These are phyloP conservation scores for Neospermospora avenae DNA, from an alignment of 2,329 filamentous ascomycete genomes.

Conservation along the genomic window DNA sequence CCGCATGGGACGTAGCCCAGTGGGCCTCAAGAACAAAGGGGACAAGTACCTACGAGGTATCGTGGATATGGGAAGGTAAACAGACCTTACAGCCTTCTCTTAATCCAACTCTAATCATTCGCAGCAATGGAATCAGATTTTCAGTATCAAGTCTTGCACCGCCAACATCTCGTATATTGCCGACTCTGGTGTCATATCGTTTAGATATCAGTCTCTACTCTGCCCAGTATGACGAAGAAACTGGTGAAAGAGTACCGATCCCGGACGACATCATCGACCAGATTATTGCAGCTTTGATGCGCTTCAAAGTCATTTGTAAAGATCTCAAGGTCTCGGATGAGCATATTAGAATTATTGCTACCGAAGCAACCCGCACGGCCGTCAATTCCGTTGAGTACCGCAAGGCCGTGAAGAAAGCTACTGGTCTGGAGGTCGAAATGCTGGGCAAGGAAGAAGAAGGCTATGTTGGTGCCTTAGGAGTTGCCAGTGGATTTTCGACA, in stretches of 20 bases:
- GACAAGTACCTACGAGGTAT: conserved; percentile 31
- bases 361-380: conserved; percentile 62
- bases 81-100: background rate
- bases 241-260: conserved; percentile 48
- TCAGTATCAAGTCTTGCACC: conserved; percentile 60
- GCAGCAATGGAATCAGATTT: conserved; percentile 69
- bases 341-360: conserved; percentile 60
- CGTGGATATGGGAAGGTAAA: conserved; percentile 40
- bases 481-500: conserved; percentile 59
- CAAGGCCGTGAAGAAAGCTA: conserved; percentile 48
- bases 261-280: conserved; percentile 46
- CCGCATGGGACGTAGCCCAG: background rate
- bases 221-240: conserved; percentile 50
- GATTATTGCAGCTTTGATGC: conserved; percentile 50
- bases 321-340: conserved; percentile 52
- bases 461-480: conserved; percentile 60
- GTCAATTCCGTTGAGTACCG: conserved; percentile 56
- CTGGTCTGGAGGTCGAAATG: conserved; percentile 58
- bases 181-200: conserved; percentile 53
- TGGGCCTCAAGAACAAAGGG: conserved; percentile 4
- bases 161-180: conserved; percentile 57
- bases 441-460: conserved; percentile 66
- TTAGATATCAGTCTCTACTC: conserved; percentile 62
- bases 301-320: conserved; percentile 54
- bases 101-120: background rate